Conservation (phyloP, 345 rosid species). For the Boechera retrofracta region DNA sequence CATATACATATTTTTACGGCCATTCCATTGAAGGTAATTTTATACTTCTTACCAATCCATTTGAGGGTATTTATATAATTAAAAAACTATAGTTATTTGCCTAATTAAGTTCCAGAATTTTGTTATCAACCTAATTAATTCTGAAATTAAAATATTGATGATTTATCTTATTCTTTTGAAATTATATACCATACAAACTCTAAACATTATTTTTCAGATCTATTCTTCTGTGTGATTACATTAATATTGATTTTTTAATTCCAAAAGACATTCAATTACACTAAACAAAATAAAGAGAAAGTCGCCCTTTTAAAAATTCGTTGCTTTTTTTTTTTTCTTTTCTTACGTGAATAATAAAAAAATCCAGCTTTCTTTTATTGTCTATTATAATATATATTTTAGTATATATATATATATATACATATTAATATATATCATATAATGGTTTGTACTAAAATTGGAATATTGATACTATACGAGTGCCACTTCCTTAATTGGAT, state of each 20-base stretch:
- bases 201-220: not conserved
- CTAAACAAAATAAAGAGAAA: not conserved
- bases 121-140: slow-evolving; percentile 9
- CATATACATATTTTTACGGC: no score
- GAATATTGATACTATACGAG: not conserved
- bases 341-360: no score
- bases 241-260: no score
- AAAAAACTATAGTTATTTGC: not conserved
- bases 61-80: not conserved
- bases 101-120: slow-evolving; percentile 9
- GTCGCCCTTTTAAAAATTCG: not conserved
- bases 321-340: not conserved
- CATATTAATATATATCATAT: not conserved
- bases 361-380: not conserved
- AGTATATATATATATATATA: no score
- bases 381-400: not conserved
- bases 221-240: not conserved
- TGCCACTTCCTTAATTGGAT: not conserved
- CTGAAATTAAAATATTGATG: not conserved
- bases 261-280: no score
- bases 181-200: no score
- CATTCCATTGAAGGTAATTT: no score
- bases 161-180: not conserved
- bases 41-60: not conserved
- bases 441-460: not conserved